Conservation (phyloP, 2,329 filamentous ascomycete species). For the Sporothrix sp. region DNA sequence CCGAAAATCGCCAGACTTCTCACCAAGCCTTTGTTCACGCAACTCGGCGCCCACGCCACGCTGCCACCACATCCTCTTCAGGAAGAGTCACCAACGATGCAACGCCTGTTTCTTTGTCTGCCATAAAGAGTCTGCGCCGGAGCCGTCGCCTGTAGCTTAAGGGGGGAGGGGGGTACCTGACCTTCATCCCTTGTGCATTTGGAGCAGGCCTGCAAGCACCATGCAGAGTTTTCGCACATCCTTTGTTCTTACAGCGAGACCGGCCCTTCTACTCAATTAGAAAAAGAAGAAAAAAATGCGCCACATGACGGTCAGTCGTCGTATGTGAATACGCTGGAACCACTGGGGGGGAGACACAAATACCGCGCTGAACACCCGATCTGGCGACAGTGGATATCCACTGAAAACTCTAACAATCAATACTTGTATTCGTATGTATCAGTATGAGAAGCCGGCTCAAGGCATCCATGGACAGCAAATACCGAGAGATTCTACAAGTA, state of each 20-base stretch:
- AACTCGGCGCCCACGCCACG: background rate
- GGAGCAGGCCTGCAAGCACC: background rate
- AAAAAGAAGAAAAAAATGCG: background rate
- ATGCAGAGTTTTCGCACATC: constrained; percentile 3
- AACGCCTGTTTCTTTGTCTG: background rate
- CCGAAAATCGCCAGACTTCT: too few species aligned
- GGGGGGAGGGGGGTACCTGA: too few species aligned
- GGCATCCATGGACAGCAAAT: background rate
- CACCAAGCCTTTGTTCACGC: too few species aligned
- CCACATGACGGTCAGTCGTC: background rate
- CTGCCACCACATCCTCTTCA: background rate
- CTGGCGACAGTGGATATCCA: too few species aligned
- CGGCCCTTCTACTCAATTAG: background rate
- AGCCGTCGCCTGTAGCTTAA: background rate
- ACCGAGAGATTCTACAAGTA: background rate
- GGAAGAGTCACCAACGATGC: background rate
- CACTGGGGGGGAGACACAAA: too few species aligned
- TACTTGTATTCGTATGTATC: too few species aligned
- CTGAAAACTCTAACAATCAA: too few species aligned
- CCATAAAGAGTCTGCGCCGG: background rate
- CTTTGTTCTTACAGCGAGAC: constrained; percentile 2
- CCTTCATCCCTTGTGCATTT: background rate
- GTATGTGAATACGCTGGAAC: too few species aligned
- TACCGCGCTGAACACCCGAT: too few species aligned
- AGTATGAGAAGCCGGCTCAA: too few species aligned